Evolutionary conservation across 192 early-diverging fungal genomes (phyloP).

Genomic region (Coemansia aciculifera): DNA sequence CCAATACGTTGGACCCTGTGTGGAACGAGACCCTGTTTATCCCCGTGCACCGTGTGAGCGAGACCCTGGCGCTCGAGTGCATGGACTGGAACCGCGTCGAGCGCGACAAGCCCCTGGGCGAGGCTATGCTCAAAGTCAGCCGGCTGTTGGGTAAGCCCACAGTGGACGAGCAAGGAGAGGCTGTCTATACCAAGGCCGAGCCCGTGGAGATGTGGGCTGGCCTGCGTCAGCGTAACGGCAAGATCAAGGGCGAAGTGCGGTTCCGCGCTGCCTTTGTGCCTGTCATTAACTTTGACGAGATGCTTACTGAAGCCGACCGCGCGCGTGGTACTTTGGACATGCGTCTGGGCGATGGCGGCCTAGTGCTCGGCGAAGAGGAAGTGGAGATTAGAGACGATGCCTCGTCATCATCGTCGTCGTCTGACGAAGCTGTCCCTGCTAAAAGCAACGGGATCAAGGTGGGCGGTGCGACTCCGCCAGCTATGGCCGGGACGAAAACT

Average conservation of each 20-base stretch:
- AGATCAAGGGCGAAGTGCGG: constrained; percentile 61
- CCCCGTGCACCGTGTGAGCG: constrained; percentile 73
- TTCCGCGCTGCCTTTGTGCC: constrained; percentile 63
- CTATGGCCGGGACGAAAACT: background rate
- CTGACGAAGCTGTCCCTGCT: background rate
- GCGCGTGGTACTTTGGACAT: constrained; percentile 45
- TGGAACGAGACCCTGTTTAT: constrained; percentile 92
- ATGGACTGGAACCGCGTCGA: constrained; percentile 87
- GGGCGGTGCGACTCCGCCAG: background rate
- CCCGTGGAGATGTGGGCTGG: constrained; percentile 59
- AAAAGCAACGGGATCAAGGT: constrained; percentile 5
- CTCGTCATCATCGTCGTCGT: constrained; percentile 11
- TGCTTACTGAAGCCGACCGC: constrained; percentile 44
- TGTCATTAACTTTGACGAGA: constrained; percentile 56
- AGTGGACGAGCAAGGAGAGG: constrained; percentile 36
- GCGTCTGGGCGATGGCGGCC: constrained; percentile 38
- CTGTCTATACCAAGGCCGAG: constrained; percentile 45
- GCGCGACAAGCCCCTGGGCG: constrained; percentile 86
- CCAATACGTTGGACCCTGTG: constrained; percentile 80
- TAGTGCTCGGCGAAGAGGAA: constrained; percentile 47
- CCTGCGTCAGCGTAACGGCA: constrained; percentile 60
- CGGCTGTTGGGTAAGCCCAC: constrained; percentile 53
- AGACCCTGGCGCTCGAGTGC: constrained; percentile 73
- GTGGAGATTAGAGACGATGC: background rate
- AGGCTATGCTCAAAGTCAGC: constrained; percentile 61